phyloP scores from a whole-genome alignment of 768 basidiomycete genomes.

The Boletus rubescentipes region DNA sequence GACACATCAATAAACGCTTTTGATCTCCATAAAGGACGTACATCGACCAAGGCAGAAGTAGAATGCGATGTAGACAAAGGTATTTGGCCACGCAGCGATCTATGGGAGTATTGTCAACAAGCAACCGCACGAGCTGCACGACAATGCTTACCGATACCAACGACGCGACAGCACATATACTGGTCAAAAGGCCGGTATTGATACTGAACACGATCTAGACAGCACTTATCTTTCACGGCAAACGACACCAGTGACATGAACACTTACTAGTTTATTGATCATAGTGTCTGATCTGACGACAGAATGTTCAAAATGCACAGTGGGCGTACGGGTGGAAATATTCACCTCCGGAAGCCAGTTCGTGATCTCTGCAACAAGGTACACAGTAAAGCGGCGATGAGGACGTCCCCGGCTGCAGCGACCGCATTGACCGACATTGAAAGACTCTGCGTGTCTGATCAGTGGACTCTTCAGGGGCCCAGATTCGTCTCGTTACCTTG shows the following conservation, averaged over 20 bases:
- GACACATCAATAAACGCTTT: not conserved
- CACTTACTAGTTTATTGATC: conserved; percentile 45
- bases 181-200: conserved; percentile 38
- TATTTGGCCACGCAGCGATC: conserved; percentile 51
- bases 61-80: conserved; percentile 63
- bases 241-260: not conserved
- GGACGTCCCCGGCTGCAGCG: conserved; percentile 50
- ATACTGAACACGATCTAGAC: conserved; percentile 52
- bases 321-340: not conserved
- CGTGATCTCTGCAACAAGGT: conserved; percentile 46
- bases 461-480: not conserved
- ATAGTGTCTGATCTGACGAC: conserved; percentile 46
- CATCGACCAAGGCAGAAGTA: conserved; percentile 63
- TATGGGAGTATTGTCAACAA: conserved; percentile 20
- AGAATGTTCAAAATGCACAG: not conserved
- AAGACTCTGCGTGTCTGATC: conserved; percentile 27
- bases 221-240: not conserved
- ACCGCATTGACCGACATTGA: conserved; percentile 58
- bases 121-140: not conserved
- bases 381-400: conserved; percentile 51
- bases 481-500: conserved; percentile 35
- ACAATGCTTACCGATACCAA: conserved; percentile 46
- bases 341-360: conserved; percentile 51
- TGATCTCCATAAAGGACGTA: conserved; percentile 31
- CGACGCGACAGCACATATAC: conserved; percentile 58